Conservation (phyloP, 2,329 filamentous ascomycete genomes). For the Fusarium nelsonii region DNA sequence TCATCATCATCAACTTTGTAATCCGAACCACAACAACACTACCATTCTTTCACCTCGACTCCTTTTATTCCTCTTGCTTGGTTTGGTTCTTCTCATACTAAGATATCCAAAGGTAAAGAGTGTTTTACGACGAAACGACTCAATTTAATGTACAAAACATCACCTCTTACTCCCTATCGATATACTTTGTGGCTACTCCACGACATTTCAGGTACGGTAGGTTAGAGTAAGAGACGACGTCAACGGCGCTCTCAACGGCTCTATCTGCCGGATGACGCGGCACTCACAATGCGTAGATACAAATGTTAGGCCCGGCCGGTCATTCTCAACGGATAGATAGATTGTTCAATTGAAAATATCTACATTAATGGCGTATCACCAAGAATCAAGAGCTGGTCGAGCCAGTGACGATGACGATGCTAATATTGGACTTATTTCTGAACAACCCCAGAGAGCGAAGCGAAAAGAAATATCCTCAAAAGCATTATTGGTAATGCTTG, state of each 20-base stretch:
- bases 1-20: neutral
- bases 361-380: neutral
- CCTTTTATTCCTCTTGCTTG: too few species aligned
- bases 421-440: neutral
- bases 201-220: neutral
- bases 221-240: slow-evolving; percentile 3
- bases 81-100: neutral
- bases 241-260: neutral
- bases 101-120: neutral
- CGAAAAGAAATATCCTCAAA: neutral
- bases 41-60: neutral
- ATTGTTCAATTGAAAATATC: neutral
- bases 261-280: neutral
- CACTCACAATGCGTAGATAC: neutral
- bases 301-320: neutral
- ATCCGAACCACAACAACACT: neutral
- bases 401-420: neutral
- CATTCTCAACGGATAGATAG: neutral
- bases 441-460: neutral
- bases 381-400: neutral
- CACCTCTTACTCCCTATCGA: neutral
- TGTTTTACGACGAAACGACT: neutral
- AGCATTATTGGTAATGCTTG: neutral
- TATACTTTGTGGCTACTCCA: neutral
- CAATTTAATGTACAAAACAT: neutral